phyloP scores from a whole-genome alignment of 129 eudicot genomes.

The Calendula officinalis region DNA sequence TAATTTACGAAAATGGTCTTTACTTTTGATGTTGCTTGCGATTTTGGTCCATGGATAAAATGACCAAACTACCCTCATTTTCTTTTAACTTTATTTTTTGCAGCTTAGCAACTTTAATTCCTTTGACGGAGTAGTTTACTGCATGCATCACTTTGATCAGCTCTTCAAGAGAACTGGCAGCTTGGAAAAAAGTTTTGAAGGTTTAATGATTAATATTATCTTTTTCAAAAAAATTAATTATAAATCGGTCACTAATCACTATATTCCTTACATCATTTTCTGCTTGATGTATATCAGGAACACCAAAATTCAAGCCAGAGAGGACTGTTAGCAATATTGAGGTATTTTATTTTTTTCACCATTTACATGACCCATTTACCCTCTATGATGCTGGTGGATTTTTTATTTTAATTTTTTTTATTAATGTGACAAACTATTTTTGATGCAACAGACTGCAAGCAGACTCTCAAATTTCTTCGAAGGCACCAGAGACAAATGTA shows the following conservation, averaged over 20 bases:
- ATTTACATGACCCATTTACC: not conserved
- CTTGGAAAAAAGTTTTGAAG: conserved; percentile 92
- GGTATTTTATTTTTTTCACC: conserved; percentile 28
- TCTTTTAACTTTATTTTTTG: not conserved
- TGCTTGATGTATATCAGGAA: conserved; percentile 39
- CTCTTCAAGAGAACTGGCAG: conserved; percentile 95
- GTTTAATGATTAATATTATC: conserved; percentile 19
- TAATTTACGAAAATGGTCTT: too few relatives aligned
- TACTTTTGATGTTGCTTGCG: too few relatives aligned
- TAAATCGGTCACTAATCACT: not conserved
- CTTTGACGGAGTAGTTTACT: conserved; percentile 86
- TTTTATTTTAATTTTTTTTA: not conserved
- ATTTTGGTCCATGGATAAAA: too few relatives aligned
- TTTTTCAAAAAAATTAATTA: not conserved
- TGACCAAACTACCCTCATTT: too few relatives aligned
- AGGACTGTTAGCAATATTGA: conserved; percentile 34
- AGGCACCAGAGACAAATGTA: conserved; percentile 82
- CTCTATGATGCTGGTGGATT: not conserved
- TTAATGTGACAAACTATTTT: not conserved
- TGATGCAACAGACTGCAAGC: conserved; percentile 28
- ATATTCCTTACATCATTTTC: not conserved
- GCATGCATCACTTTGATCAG: conserved; percentile 93
- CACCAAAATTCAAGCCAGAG: conserved; percentile 53
- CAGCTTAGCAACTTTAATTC: conserved; percentile 93
- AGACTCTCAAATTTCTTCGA: conserved; percentile 61